Evolutionary conservation across 768 basidiomycete genomes (phyloP), one percentile per base, ranked within the genome.

Genomic region (Chlorophyllum brunneum): DNA sequence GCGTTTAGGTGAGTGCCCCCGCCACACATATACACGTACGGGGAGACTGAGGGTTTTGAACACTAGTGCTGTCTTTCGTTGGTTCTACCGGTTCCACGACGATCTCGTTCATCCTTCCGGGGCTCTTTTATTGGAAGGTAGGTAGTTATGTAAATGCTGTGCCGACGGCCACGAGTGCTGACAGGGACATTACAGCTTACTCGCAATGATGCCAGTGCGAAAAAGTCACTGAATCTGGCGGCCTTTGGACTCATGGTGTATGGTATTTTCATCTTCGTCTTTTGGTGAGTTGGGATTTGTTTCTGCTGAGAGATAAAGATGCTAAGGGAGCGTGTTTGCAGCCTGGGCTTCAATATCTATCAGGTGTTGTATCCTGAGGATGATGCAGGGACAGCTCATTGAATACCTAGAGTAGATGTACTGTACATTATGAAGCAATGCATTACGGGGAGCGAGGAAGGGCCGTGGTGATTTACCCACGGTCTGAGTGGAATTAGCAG

Each of bases 41-140:
- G n/a, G n/a, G n/a, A n/a, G n/a, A n/a, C 31, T 26, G 13, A 40
- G 45, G 46, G 42, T 29, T 49, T 33, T 45, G 49, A 29, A 56
- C 50, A 46, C 23, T 62, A 92, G 95, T 98, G 11, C 76, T 98
- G 29, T 92, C 93, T 3, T 97, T 99, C 64, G 95, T 99, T 31
- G 97, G 97, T 1, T 87, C 93, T 20, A 98, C 94, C 1, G 97
- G 97, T 10, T 95, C 92, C 11, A 97, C 95, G 22, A 95, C 94
- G 16, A 92, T 98, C 54, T 94, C 92, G 1, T 98, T 98, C 70
- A 97, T 98, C 62, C 78, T 97, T 30, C 95, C 94, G 0, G 94
- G 92, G 1, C 70, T 94, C 44, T 88, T 97, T 64, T 97, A 90
- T 72, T 98, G 92, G 86, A 86, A 91, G 86, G 89, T 87, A 58